These are phyloP conservation scores for Fomitopsis serialis DNA, from an alignment of 768 basidiomycete genomes.

Conservation along the genomic window DNA sequence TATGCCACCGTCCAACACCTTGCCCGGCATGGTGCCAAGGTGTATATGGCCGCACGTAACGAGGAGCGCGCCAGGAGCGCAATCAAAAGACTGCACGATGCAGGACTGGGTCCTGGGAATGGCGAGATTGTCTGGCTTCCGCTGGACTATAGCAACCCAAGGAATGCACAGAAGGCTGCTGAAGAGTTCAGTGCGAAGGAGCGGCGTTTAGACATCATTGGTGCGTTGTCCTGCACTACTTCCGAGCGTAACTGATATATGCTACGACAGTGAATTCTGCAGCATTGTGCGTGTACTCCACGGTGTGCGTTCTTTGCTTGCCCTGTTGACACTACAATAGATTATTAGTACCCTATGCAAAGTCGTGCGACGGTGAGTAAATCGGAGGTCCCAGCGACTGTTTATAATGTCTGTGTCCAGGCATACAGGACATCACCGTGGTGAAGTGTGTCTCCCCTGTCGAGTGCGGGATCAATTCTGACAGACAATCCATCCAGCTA, in stretches of 20 bases:
- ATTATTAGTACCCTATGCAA: conserved; percentile 11
- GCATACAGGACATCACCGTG: conserved; percentile 29
- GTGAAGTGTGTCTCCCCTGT: conserved; percentile 30
- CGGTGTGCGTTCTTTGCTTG: background rate
- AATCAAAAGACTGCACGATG: conserved; percentile 37
- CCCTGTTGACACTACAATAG: conserved; percentile 8
- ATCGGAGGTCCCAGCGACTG: too few relatives aligned
- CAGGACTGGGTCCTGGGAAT: conserved; percentile 37
- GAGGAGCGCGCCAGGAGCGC: conserved; percentile 42
- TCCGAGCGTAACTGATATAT: background rate
- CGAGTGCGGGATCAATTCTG: background rate
- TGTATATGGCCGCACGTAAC: conserved; percentile 52
- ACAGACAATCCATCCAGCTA: conserved; percentile 15
- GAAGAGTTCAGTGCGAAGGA: conserved; percentile 46
- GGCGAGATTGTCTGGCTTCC: conserved; percentile 45
- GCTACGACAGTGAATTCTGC: background rate
- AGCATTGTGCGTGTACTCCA: background rate
- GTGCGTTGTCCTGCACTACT: conserved; percentile 27
- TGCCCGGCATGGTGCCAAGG: conserved; percentile 48
- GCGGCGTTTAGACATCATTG: conserved; percentile 46
- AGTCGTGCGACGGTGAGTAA: conserved; percentile 4
- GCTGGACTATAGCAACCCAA: conserved; percentile 47
- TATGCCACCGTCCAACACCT: conserved; percentile 47
- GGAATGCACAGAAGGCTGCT: conserved; percentile 41
- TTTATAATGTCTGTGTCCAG: conserved; percentile 15